A percentile compares a stretch with the other conserved stretches of the same genome.
These are phyloP conservation scores for Eustoma russellianum DNA, from an alignment of 257 asterid genomes.

Conservation along the genomic window DNA sequence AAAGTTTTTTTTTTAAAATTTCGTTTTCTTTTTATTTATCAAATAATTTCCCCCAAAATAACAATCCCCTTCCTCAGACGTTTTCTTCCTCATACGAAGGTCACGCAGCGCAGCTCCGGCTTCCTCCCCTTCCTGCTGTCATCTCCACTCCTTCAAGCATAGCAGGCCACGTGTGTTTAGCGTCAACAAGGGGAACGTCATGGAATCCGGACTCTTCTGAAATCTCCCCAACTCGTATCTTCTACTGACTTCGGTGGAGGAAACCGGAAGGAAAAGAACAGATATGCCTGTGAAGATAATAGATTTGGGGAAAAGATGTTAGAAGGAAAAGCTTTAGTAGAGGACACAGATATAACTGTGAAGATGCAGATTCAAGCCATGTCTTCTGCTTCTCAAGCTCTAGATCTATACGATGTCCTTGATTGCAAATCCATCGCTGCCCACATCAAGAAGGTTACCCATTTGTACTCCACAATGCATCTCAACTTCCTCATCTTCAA, in stretches of 20 bases:
- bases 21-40: too few relatives aligned
- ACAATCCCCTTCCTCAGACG: too few relatives aligned
- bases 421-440: slow-evolving; percentile 53
- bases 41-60: too few relatives aligned
- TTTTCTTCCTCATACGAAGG: too few relatives aligned
- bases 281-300: not conserved
- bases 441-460: slow-evolving; percentile 41
- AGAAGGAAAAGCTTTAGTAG: slow-evolving; percentile 51
- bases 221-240: too few relatives aligned
- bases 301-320: slow-evolving; percentile 14
- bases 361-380: slow-evolving; percentile 93
- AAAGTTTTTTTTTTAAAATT: too few relatives aligned
- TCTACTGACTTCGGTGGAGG: not conserved
- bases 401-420: slow-evolving; percentile 73
- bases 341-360: slow-evolving; percentile 73
- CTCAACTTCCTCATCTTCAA: slow-evolving; percentile 83
- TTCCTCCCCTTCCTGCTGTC: too few relatives aligned
- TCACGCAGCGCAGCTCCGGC: too few relatives aligned
- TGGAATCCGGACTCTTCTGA: too few relatives aligned
- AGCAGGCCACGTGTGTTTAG: too few relatives aligned
- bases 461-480: not conserved
- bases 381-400: slow-evolving; percentile 78
- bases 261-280: not conserved
- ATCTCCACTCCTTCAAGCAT: too few relatives aligned
- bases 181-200: too few relatives aligned